Evolutionary conservation across 768 basidiomycete genomes (phyloP).

Genomic region (Piloderma croceum): DNA sequence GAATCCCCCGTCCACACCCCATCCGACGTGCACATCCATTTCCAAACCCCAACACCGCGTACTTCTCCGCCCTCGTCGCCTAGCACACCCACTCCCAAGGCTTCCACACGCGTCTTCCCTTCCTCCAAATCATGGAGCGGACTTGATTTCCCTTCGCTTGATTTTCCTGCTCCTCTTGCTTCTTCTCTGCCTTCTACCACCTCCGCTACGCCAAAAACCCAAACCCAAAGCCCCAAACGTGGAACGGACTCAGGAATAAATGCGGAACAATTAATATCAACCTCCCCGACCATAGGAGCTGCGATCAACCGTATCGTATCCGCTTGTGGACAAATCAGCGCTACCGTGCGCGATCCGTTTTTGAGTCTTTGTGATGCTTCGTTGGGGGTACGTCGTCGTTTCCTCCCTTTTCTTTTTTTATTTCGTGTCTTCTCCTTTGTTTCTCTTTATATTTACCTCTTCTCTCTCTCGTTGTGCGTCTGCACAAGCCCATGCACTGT

Average conservation of each 20-base stretch:
- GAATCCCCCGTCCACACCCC: not conserved
- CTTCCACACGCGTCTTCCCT: no score
- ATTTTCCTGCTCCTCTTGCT: no score
- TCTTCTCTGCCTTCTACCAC: slow-evolving; percentile 18
- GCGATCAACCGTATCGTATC: slow-evolving; percentile 64
- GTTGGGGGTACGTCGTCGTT: slow-evolving; percentile 50
- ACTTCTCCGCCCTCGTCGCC: no score
- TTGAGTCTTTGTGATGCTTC: slow-evolving; percentile 66
- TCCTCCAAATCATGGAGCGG: no score
- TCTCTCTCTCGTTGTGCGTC: no score
- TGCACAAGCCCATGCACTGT: no score
- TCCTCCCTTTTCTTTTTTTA: slow-evolving; percentile 1
- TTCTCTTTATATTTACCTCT: slow-evolving; percentile 3
- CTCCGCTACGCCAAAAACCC: slow-evolving; percentile 6
- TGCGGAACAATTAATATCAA: no score
- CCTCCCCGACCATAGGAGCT: slow-evolving; percentile 46
- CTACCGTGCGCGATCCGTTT: slow-evolving; percentile 63
- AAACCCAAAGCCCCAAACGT: not conserved
- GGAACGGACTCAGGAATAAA: no score
- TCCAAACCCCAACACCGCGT: slow-evolving; percentile 23
- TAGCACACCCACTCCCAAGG: no score
- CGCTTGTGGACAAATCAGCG: slow-evolving; percentile 62
- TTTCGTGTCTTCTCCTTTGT: not conserved
- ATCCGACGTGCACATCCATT: slow-evolving; percentile 11
- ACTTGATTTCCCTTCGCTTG: no score